Conservation (phyloP, 2,329 filamentous ascomycete genomes). For the Hysterium pulicare region DNA sequence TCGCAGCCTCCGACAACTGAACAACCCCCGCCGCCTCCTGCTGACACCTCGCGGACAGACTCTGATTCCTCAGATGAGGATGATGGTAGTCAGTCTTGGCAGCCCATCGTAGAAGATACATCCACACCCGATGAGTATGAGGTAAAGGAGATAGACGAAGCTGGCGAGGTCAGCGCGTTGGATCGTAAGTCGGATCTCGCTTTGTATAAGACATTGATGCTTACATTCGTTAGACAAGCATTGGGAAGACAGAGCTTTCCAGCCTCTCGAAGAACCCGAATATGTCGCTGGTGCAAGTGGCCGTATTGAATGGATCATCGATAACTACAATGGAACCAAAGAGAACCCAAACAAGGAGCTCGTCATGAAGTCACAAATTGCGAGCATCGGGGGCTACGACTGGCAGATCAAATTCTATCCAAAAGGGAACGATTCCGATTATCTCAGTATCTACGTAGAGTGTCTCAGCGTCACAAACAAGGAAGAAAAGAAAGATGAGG, state of each 20-base stretch:
- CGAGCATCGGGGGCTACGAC: slow-evolving; percentile 57
- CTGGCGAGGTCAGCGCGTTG: slow-evolving; percentile 52
- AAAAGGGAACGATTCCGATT: slow-evolving; percentile 56
- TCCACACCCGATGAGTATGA: slow-evolving; percentile 56
- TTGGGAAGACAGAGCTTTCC: slow-evolving; percentile 58
- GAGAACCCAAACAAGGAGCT: slow-evolving; percentile 57
- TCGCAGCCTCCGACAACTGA: slow-evolving; percentile 1
- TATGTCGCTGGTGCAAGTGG: slow-evolving; percentile 52
- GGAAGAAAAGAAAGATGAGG: slow-evolving; percentile 15
- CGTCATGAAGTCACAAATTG: slow-evolving; percentile 57
- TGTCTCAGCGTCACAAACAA: slow-evolving; percentile 48
- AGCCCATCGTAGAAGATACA: slow-evolving; percentile 54
- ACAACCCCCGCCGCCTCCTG: slow-evolving; percentile 28
- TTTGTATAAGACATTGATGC: neutral
- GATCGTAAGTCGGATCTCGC: slow-evolving; percentile 42
- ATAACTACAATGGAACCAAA: slow-evolving; percentile 58
- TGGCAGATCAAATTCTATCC: slow-evolving; percentile 67
- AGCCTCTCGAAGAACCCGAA: slow-evolving; percentile 56
- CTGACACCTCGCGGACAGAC: slow-evolving; percentile 26
- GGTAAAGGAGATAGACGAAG: slow-evolving; percentile 54
- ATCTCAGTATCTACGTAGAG: slow-evolving; percentile 60
- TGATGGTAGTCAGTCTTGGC: slow-evolving; percentile 43
- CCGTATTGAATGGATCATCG: slow-evolving; percentile 57
- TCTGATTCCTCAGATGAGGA: slow-evolving; percentile 36
- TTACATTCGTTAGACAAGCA: slow-evolving; percentile 43